phyloP scores from a whole-genome alignment of 2,329 filamentous ascomycete species.

The Trichoderma citrinoviride region DNA sequence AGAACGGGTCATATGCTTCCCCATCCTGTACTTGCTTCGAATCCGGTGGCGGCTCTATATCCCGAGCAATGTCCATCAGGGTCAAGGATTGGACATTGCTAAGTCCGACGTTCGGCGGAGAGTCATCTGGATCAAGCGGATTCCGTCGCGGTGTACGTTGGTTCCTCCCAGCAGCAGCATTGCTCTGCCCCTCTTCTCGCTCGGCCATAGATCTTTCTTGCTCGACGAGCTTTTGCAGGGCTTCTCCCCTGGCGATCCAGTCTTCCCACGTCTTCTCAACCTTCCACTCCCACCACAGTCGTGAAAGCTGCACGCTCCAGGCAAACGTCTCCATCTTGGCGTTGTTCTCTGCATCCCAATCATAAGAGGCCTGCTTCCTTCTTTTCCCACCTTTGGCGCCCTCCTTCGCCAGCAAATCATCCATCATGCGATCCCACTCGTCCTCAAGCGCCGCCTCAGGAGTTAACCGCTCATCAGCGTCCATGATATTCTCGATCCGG shows the following conservation, averaged over 20 bases:
- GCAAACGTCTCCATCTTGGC: conserved; percentile 32
- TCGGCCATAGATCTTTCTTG: conserved; percentile 36
- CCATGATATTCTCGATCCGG: conserved; percentile 39
- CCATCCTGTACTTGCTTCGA: background rate
- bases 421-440: conserved; percentile 46
- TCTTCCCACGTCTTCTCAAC: conserved; percentile 38
- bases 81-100: background rate
- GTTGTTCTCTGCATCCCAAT: background rate
- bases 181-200: conserved; percentile 25
- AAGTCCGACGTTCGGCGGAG: conserved; percentile 22
- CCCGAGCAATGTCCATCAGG: background rate
- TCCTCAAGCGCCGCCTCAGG: conserved; percentile 43
- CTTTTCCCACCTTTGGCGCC: background rate
- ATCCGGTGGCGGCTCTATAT: background rate
- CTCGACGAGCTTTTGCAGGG: conserved; percentile 42
- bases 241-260: conserved; percentile 41
- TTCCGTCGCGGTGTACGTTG: background rate
- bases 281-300: conserved; percentile 34
- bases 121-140: background rate
- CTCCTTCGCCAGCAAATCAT: conserved; percentile 28
- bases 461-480: conserved; percentile 40
- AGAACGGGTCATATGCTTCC: conserved; percentile 22
- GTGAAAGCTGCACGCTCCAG: conserved; percentile 33
- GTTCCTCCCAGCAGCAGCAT: background rate
- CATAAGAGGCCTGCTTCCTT: background rate